Base-by-base conservation (phyloP, 768 basidiomycete genomes). In the Psilocybe tampanensis region DNA sequence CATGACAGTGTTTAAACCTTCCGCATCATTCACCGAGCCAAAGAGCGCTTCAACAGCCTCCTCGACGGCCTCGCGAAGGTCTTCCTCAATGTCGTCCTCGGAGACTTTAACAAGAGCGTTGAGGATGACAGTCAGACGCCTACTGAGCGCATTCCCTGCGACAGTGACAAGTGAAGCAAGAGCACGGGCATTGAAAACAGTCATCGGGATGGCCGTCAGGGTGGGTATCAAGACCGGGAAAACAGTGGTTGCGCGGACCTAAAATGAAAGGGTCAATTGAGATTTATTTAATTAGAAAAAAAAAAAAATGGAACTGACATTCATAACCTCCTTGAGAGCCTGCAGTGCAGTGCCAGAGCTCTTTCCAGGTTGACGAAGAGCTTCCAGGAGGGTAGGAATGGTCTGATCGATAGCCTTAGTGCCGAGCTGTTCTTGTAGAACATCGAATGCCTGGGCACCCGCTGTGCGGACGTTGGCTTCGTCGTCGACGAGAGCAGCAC, bases 211-310 rank as follows among this genome's bases (percentile, higher is more conserved):
- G 4, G 90, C 84, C 39, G 92, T 95, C 58, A 99, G 77, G 1
- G 95, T 96, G 0, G 95, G 97, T 56, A 99, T 93, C 54, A 98
- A 78, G 18, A 98, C 92, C 0, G 97, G 97, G 92, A 98, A 98
- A 36, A 98, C 95, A 9, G 92, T 94, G 39, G 89, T 82, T 13
- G 96, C 93, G 36, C 95, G 93, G 63, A 98, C 92, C 91, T 95
- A 69, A 2, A 26, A 44, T 33, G n/a, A 12, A 23, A 29, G n/a
- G 32, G 17, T 32, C 15, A 44, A 21, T 34, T 18, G 8, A 47
- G 5, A 23, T 18, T 12, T 36, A 26, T 36, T 11, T 8, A 17
- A 24, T 3, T 21, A 17, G 8, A 33, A 12, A 29, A 32, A 9
- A 32, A 4, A 9, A 32, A 17, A 17, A n/a, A 4, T 19, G 4